phyloP scores from a whole-genome alignment of 192 early-diverging fungal genomes.

The Coemansia sp. region DNA sequence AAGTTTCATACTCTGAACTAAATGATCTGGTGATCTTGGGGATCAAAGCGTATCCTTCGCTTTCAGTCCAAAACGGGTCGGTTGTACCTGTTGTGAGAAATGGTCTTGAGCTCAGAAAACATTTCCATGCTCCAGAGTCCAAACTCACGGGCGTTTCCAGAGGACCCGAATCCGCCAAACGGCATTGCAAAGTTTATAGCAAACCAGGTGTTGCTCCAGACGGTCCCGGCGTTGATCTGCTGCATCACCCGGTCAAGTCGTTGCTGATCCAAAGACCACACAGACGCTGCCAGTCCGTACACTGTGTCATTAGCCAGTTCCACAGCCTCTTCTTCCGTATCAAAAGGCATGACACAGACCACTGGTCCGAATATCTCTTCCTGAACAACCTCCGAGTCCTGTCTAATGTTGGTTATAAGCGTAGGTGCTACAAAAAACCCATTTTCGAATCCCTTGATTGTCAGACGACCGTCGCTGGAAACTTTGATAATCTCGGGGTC shows the following conservation, averaged over 20 bases:
- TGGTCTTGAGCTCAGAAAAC: slow-evolving; percentile 59
- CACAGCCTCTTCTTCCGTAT: slow-evolving; percentile 69
- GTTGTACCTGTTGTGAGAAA: slow-evolving; percentile 1
- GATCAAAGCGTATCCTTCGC: neutral
- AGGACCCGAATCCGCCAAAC: slow-evolving; percentile 71
- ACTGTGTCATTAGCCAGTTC: slow-evolving; percentile 66
- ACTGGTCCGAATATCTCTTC: slow-evolving; percentile 91
- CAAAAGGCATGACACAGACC: slow-evolving; percentile 71
- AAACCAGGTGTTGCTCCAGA: slow-evolving; percentile 83
- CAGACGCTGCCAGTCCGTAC: slow-evolving; percentile 74
- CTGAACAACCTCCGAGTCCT: slow-evolving; percentile 55
- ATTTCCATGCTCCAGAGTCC: slow-evolving; percentile 64
- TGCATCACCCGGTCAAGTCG: slow-evolving; percentile 61
- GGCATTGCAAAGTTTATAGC: slow-evolving; percentile 69
- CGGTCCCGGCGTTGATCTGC: slow-evolving; percentile 66
- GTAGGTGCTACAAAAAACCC: slow-evolving; percentile 82
- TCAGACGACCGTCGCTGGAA: slow-evolving; percentile 38
- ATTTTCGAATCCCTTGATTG: slow-evolving; percentile 55
- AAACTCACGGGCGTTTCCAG: slow-evolving; percentile 62
- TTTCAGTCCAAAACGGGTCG: neutral
- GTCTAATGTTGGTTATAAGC: slow-evolving; percentile 61
- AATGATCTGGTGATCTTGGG: neutral
- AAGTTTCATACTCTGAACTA: no score
- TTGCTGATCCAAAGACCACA: slow-evolving; percentile 69
- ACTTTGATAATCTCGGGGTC: slow-evolving; percentile 24